Evolutionary conservation across 2,329 filamentous ascomycete genomes (phyloP).

Genomic region (Alternaria panax): DNA sequence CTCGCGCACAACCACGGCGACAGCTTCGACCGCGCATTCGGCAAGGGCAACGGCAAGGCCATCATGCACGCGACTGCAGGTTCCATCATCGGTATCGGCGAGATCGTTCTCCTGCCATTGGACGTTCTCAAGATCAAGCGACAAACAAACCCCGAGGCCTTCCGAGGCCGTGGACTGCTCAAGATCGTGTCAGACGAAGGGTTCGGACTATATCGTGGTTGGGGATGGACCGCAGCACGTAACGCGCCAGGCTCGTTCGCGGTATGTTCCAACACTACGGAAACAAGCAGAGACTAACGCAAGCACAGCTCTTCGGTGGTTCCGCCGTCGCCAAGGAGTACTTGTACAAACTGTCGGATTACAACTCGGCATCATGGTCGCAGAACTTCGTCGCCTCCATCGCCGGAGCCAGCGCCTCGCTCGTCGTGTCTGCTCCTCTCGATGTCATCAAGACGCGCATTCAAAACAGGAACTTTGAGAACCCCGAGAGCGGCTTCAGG

Average conservation of each 20-base stretch:
- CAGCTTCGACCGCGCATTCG: conserved; percentile 87
- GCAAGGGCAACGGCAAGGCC: conserved; percentile 96
- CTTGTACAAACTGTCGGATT: conserved; percentile 86
- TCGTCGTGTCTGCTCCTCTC: conserved; percentile 96
- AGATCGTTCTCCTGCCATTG: conserved; percentile 92
- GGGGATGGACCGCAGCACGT: conserved; percentile 95
- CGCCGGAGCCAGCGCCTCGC: conserved; percentile 90
- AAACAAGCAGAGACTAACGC: conserved; percentile 21
- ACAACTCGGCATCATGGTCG: conserved; percentile 92
- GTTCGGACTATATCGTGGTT: conserved; percentile 93
- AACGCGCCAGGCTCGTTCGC: conserved; percentile 98
- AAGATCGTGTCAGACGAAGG: conserved; percentile 93
- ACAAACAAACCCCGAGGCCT: conserved; percentile 98
- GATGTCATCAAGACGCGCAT: conserved; percentile 98
- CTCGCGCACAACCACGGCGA: conserved; percentile 79
- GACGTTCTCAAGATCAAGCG: conserved; percentile 99
- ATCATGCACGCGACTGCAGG: conserved; percentile 97
- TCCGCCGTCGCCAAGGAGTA: conserved; percentile 98
- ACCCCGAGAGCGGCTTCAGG: conserved; percentile 91
- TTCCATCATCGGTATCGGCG: conserved; percentile 93
- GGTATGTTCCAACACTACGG: conserved; percentile 61
- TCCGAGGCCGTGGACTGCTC: conserved; percentile 89
- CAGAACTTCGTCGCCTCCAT: conserved; percentile 99
- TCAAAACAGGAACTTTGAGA: conserved; percentile 98
- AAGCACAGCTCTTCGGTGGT: conserved; percentile 84